Conservation (phyloP, 23 red algal species). For the Agarophyton chilense region DNA sequence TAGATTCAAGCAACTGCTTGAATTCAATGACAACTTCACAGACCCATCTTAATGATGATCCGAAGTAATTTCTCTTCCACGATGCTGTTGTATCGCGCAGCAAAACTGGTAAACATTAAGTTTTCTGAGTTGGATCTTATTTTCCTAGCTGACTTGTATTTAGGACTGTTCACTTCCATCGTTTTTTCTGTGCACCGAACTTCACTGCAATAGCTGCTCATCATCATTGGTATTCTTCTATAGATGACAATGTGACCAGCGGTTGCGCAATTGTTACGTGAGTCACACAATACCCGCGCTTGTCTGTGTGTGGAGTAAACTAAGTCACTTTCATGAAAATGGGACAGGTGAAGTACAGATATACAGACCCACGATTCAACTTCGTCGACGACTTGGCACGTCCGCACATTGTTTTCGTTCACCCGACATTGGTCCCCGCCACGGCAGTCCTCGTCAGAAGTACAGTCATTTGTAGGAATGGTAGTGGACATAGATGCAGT, state of each 20-base stretch:
- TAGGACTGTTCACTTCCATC: slow-evolving; percentile 24
- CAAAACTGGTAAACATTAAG: background rate
- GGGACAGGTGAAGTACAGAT: background rate
- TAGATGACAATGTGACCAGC: slow-evolving; percentile 25
- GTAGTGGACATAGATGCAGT: no score
- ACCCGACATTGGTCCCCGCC: no score
- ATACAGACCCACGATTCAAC: background rate
- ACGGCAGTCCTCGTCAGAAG: no score
- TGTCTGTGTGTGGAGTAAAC: background rate
- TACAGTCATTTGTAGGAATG: no score
- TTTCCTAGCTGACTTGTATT: background rate
- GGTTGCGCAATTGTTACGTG: slow-evolving; percentile 13
- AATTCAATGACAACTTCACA: background rate
- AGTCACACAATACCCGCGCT: slow-evolving; percentile 42
- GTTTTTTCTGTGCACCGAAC: background rate
- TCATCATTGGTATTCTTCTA: slow-evolving; percentile 9
- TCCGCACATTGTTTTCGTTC: no score
- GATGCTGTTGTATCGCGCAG: background rate
- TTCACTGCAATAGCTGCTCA: slow-evolving; percentile 21
- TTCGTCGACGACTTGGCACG: no score
- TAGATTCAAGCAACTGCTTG: background rate
- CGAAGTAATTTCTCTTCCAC: background rate
- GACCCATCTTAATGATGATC: background rate
- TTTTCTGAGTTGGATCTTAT: background rate
- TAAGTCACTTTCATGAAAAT: background rate